phyloP scores from a whole-genome alignment of 768 basidiomycete genomes.

The Phallus indusiatus region DNA sequence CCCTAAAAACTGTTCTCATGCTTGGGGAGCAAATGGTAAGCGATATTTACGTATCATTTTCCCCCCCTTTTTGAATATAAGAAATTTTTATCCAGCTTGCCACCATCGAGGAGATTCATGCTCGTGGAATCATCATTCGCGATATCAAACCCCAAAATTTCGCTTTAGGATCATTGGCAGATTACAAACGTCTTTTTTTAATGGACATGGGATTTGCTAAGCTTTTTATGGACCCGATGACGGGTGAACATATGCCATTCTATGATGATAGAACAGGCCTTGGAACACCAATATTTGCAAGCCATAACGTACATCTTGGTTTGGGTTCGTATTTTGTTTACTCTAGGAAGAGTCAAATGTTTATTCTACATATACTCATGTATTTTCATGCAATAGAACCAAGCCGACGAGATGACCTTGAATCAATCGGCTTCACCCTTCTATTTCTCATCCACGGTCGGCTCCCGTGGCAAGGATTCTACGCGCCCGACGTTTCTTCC shows the following conservation, averaged over 20 bases:
- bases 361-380: no score
- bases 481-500: neutral
- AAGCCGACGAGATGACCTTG: slow-evolving; percentile 24
- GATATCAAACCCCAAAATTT: slow-evolving; percentile 20
- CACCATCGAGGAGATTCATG: slow-evolving; percentile 13
- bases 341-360: no score
- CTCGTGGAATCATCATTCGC: slow-evolving; percentile 13
- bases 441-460: slow-evolving; percentile 23
- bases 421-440: slow-evolving; percentile 27
- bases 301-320: slow-evolving; percentile 12
- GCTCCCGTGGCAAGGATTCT: slow-evolving; percentile 24
- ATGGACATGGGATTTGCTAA: slow-evolving; percentile 18
- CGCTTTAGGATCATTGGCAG: slow-evolving; percentile 10
- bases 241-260: slow-evolving; percentile 14
- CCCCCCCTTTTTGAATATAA: neutral
- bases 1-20: slow-evolving; percentile 17
- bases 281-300: slow-evolving; percentile 14
- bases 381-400: slow-evolving; percentile 8
- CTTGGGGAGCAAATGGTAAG: slow-evolving; percentile 19
- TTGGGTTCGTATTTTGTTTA: slow-evolving; percentile 7
- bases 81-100: slow-evolving; percentile 7
- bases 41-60: no score
- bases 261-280: slow-evolving; percentile 1
- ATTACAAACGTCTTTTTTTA: slow-evolving; percentile 13
- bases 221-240: slow-evolving; percentile 9